These are phyloP conservation scores for Ascomycota sp. DNA, from an alignment of 2,329 filamentous ascomycete species.

Conservation along the genomic window DNA sequence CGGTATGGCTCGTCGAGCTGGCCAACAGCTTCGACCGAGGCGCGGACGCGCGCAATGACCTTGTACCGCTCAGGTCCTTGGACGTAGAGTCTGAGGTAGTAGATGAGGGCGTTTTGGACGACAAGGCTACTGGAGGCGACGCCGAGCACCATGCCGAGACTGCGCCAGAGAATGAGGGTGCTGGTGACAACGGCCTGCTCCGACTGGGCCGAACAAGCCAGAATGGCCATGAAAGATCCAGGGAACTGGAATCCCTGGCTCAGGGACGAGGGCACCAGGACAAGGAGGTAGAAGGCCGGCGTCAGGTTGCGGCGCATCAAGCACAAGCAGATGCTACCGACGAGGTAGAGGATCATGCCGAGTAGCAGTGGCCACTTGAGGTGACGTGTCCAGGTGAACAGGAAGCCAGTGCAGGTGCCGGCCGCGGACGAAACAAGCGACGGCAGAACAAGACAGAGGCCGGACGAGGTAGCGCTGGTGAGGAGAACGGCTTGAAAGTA, in stretches of 20 bases:
- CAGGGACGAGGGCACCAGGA: slow-evolving; percentile 33
- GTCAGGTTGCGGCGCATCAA: slow-evolving; percentile 30
- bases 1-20: slow-evolving; percentile 22
- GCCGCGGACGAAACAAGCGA: slow-evolving; percentile 32
- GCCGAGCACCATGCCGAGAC: slow-evolving; percentile 53
- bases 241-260: slow-evolving; percentile 47
- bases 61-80: slow-evolving; percentile 34
- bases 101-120: slow-evolving; percentile 47
- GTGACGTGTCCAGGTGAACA: slow-evolving; percentile 37
- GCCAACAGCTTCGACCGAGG: slow-evolving; percentile 32
- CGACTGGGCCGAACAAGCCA: slow-evolving; percentile 35
- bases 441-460: slow-evolving; percentile 49
- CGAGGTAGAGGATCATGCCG: slow-evolving; percentile 25
- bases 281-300: slow-evolving; percentile 29
- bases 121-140: slow-evolving; percentile 51
- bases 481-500: slow-evolving; percentile 61
- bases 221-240: slow-evolving; percentile 39
- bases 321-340: slow-evolving; percentile 29
- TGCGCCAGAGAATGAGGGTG: slow-evolving; percentile 52
- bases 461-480: slow-evolving; percentile 47
- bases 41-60: slow-evolving; percentile 29
- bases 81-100: slow-evolving; percentile 38
- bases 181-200: slow-evolving; percentile 51
- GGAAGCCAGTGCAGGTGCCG: slow-evolving; percentile 38
- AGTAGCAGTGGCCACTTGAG: slow-evolving; percentile 37